phyloP scores from a whole-genome alignment of 75 land plant species.

The Pseudotsuga menziesii region DNA sequence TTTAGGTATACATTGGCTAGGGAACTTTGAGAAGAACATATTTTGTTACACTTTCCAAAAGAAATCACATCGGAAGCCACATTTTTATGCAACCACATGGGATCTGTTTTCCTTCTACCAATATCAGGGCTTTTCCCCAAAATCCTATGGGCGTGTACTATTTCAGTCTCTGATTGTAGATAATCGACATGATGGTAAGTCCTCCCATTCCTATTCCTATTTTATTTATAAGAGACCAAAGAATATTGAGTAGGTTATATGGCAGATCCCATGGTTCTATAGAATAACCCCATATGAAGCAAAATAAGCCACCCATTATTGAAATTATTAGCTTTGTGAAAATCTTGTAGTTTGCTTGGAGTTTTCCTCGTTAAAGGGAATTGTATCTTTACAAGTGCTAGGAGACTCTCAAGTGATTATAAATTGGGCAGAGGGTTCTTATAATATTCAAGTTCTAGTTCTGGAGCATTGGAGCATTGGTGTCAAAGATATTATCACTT shows the following conservation, averaged over 20 bases:
- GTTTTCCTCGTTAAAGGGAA: no score
- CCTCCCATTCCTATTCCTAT: not conserved
- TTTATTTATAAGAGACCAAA: not conserved
- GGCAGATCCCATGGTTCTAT: slow-evolving; percentile 1
- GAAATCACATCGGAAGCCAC: not conserved
- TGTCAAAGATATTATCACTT: no score
- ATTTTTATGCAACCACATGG: not conserved
- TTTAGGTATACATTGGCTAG: not conserved
- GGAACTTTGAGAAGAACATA: not conserved
- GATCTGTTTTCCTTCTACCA: not conserved
- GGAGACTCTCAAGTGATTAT: no score
- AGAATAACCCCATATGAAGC: not conserved
- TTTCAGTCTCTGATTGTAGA: not conserved
- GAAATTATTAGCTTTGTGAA: no score
- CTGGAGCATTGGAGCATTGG: no score
- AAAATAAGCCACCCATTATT: not conserved
- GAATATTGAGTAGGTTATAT: slow-evolving; percentile 2
- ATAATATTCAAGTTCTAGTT: no score
- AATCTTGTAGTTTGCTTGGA: no score
- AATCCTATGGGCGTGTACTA: not conserved
- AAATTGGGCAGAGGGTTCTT: no score
- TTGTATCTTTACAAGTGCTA: no score
- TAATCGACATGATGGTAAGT: not conserved
- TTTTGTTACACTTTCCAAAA: not conserved
- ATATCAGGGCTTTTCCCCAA: not conserved